Conservation (phyloP, 2,329 filamentous ascomycete genomes). For the Niveomyces coronatus region DNA sequence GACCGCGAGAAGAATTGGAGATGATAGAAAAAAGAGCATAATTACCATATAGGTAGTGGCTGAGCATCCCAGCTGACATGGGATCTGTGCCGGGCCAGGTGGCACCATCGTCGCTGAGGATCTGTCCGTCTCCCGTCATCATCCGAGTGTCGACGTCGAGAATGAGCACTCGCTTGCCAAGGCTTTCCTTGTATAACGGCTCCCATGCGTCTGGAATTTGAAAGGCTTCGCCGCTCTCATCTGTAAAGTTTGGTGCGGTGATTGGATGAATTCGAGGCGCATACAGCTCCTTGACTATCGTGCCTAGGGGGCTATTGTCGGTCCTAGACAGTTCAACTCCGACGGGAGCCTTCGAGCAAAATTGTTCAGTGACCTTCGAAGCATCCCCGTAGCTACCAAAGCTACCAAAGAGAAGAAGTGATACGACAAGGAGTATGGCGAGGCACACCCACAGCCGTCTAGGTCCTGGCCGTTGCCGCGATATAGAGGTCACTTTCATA, state of each 20-base stretch:
- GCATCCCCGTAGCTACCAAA: too few relatives aligned
- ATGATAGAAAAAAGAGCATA: too few relatives aligned
- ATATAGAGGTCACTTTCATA: too few relatives aligned
- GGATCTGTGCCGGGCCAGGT: slow-evolving; percentile 3
- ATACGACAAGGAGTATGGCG: too few relatives aligned
- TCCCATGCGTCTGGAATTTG: neutral
- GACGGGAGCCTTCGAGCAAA: too few relatives aligned
- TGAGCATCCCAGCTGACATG: slow-evolving; percentile 3
- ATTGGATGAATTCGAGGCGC: neutral
- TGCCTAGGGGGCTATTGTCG: neutral
- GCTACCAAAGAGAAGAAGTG: too few relatives aligned
- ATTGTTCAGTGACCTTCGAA: too few relatives aligned
- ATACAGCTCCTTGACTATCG: neutral
- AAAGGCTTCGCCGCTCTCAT: neutral
- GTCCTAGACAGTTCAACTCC: neutral
- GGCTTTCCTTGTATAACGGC: slow-evolving; percentile 1
- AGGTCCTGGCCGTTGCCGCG: too few relatives aligned
- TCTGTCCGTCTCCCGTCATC: neutral
- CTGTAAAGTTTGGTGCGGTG: neutral
- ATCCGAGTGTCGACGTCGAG: slow-evolving; percentile 2
- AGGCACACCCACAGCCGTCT: too few relatives aligned
- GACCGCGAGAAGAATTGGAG: too few relatives aligned
- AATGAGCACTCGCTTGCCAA: slow-evolving; percentile 1
- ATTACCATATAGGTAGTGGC: slow-evolving; percentile 3
- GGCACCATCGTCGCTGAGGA: neutral